Evolutionary conservation across 306 rosid genomes (phyloP).

Genomic region (Herpetospermum pedunculosum): DNA sequence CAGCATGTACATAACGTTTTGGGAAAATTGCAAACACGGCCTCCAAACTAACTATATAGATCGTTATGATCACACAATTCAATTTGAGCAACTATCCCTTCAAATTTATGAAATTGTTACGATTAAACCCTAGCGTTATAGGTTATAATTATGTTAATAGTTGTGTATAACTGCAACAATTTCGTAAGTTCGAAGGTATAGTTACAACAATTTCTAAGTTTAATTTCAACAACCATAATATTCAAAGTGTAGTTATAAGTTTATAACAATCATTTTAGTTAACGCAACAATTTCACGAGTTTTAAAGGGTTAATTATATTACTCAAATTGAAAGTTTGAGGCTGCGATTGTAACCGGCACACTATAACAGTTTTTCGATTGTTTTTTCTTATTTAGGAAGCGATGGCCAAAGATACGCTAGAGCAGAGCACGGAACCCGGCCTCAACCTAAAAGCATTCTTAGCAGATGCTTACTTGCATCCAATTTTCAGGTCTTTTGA

Average conservation of each 20-base stretch:
- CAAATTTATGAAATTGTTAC: background rate
- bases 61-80: background rate
- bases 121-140: background rate
- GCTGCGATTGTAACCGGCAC: background rate
- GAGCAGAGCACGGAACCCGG: conserved; percentile 62
- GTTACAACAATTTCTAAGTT: background rate
- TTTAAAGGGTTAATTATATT: background rate
- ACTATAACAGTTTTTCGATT: background rate
- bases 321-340: background rate
- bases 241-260: background rate
- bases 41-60: background rate
- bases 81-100: background rate
- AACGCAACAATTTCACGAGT: background rate
- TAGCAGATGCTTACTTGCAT: conserved; percentile 86
- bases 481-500: conserved; percentile 80
- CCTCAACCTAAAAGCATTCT: conserved; percentile 55
- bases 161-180: background rate
- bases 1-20: background rate
- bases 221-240: background rate
- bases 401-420: conserved; percentile 63
- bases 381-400: conserved; percentile 46
- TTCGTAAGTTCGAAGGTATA: background rate
- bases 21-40: background rate
- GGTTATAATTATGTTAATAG: background rate
- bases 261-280: background rate